Conservation (phyloP, 805 yeast species). For the Candida multigemmis region DNA sequence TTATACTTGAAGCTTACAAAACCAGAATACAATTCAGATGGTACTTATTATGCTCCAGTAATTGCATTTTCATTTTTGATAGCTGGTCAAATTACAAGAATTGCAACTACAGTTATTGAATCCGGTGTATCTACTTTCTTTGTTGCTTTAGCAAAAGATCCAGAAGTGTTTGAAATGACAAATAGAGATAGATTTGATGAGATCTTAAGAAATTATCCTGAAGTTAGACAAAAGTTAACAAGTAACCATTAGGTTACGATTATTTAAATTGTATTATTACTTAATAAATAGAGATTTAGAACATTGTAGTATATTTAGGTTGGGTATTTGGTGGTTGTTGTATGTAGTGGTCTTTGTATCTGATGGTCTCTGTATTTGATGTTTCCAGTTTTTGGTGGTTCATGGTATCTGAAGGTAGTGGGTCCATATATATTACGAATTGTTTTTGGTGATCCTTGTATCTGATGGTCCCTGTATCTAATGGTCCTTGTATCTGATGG, state of each 20-base stretch:
- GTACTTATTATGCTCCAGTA: slow-evolving; percentile 60
- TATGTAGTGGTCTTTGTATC: too few species aligned
- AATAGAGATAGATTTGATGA: slow-evolving; percentile 62
- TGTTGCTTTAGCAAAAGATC: slow-evolving; percentile 76
- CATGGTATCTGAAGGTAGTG: too few species aligned
- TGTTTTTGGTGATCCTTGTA: too few species aligned
- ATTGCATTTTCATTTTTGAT: slow-evolving; percentile 68
- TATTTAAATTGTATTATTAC: neutral
- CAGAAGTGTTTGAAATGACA: slow-evolving; percentile 68
- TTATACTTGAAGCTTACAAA: slow-evolving; percentile 58
- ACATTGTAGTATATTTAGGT: too few species aligned
- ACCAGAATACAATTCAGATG: slow-evolving; percentile 55
- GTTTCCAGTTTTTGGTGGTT: too few species aligned
- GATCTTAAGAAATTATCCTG: slow-evolving; percentile 58
- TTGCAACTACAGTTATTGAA: slow-evolving; percentile 65
- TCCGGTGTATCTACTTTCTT: slow-evolving; percentile 81
- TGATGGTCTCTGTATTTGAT: too few species aligned
- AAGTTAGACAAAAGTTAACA: slow-evolving; percentile 48
- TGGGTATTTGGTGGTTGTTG: too few species aligned
- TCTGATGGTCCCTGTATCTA: too few species aligned
- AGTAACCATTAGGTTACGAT: slow-evolving; percentile 15
- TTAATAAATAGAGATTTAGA: too few species aligned
- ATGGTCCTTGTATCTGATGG: too few species aligned
- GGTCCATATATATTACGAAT: too few species aligned
- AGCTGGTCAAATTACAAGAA: slow-evolving; percentile 65